Evolutionary conservation across 495 filamentous ascomycete species (phyloP).

Genomic region (Bryoglossum gracile): DNA sequence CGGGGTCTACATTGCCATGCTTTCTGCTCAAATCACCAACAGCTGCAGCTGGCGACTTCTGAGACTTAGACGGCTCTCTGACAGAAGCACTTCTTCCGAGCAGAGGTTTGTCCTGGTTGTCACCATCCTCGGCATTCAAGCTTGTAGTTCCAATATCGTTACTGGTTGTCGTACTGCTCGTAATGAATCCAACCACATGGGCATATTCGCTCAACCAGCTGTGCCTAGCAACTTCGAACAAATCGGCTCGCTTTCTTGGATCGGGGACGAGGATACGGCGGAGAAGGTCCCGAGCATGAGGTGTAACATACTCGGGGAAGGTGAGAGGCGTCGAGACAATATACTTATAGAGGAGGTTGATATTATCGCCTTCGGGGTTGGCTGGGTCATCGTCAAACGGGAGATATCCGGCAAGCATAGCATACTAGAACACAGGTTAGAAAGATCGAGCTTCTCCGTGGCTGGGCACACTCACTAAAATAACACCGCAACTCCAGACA

Average conservation of each 20-base stretch:
- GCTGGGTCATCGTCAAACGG: constrained; percentile 98
- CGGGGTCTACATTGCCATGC: constrained; percentile 67
- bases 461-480: constrained; percentile 91
- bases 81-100: constrained; percentile 86
- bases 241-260: constrained; percentile 85
- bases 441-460: too few relatives aligned
- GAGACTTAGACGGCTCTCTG: constrained; percentile 72
- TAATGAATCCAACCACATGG: constrained; percentile 91
- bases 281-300: constrained; percentile 88
- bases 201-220: constrained; percentile 97
- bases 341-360: constrained; percentile 98
- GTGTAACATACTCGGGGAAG: constrained; percentile 98
- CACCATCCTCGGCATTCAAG: constrained; percentile 58
- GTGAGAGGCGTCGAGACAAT: constrained; percentile 96
- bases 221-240: constrained; percentile 96
- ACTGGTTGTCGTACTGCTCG: constrained; percentile 83
- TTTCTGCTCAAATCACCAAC: constrained; percentile 67
- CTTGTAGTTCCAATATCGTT: constrained; percentile 81
- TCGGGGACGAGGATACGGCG: constrained; percentile 94
- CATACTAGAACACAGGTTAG: constrained; percentile 86
- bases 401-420: constrained; percentile 97
- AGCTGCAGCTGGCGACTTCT: constrained; percentile 37
- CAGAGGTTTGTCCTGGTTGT: constrained; percentile 53
- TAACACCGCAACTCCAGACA: constrained; percentile 99
- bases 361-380: constrained; percentile 98